Evolutionary conservation across 2,329 filamentous ascomycete species (phyloP), one percentile per base, ranked within the genome.

Genomic region (Penicillium sp.): DNA sequence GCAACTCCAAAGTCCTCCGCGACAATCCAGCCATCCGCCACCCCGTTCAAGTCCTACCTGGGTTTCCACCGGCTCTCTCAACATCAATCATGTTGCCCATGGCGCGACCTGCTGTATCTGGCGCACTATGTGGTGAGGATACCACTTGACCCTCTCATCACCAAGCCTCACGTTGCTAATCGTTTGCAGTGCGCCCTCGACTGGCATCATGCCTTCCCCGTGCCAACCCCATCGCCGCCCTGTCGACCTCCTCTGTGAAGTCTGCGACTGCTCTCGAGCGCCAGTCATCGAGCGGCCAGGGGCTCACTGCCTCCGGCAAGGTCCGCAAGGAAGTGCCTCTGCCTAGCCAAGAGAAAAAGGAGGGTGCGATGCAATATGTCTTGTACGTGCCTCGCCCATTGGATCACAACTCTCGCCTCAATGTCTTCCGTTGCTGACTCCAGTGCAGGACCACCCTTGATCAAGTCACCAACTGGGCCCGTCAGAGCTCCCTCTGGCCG

Each of bases 401-500:
- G 31, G 14, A 11, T 7, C 10, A 14, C n/a, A 24, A 16, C 9
- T 33, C 24, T 39, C 14, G 24, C 24, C 51, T 53, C 31, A 4
- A 46, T 51, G 27, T 37, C n/a, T 19, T 16, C 37, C 50, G 14
- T 31, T 58, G 49, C 64, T 63, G 36, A 60, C 58, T 50, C 56
- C 14, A 46, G 16, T 49, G 24, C 44, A 78, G 76, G 64, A 78
- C 76, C 11, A 78, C 76, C 0, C 75, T 78, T 72, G 92, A 96
- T 75, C 85, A 89, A 74, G 85, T 96, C 68, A 82, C 90, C 77
- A 96, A 95, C 80, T 96, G 92, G 91, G 90, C 89, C 55, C 89
- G 91, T 52, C 91, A 96, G 78, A 88, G 89, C 65, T 96, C 91
- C 19, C 82, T 96, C 61, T 96, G 91, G 91, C 91, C 92, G 69